A percentile compares a stretch with the other conserved stretches of the same genome.
These are phyloP conservation scores for Trichoderma sp. DNA, from an alignment of 2,329 filamentous ascomycete genomes.

Conservation along the genomic window DNA sequence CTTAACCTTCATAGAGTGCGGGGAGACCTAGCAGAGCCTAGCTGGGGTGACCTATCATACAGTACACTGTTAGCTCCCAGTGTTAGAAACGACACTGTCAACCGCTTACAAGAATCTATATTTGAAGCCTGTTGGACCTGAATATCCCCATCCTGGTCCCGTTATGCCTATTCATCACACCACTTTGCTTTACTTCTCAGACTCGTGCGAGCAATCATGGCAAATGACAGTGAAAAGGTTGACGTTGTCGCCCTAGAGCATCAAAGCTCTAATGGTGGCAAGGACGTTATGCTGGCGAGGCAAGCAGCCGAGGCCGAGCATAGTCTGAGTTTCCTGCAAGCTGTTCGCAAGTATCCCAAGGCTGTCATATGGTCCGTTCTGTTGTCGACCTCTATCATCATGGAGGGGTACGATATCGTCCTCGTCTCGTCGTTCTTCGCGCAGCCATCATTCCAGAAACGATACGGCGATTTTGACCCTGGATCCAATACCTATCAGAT, in stretches of 20 bases:
- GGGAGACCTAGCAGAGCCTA: neutral
- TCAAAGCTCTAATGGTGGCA: neutral
- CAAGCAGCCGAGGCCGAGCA: neutral
- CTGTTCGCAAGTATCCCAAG: conserved; percentile 32
- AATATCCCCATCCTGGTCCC: neutral
- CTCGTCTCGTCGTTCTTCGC: conserved; percentile 38
- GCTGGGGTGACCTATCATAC: rapidly evolving
- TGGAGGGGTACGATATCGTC: conserved; percentile 41
- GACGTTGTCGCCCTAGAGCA: neutral
- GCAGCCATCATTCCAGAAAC: conserved; percentile 25
- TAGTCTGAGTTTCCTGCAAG: conserved; percentile 19
- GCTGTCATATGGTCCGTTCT: conserved; percentile 37
- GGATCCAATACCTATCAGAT: conserved; percentile 27
- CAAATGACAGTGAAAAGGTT: neutral
- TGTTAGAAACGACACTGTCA: neutral
- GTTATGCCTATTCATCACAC: neutral
- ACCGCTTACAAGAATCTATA: neutral
- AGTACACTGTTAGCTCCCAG: neutral
- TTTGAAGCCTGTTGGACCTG: neutral
- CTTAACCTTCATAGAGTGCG: neutral
- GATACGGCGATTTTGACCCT: neutral
- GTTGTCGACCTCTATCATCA: conserved; percentile 38
- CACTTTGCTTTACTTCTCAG: neutral
- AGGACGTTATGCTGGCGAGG: neutral
- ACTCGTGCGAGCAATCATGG: neutral